Percentiles rank a stretch among this genome's conserved stretches.
Conservation (phyloP, 2,329 filamentous ascomycete species). For the Microcyclospora pomicola region DNA sequence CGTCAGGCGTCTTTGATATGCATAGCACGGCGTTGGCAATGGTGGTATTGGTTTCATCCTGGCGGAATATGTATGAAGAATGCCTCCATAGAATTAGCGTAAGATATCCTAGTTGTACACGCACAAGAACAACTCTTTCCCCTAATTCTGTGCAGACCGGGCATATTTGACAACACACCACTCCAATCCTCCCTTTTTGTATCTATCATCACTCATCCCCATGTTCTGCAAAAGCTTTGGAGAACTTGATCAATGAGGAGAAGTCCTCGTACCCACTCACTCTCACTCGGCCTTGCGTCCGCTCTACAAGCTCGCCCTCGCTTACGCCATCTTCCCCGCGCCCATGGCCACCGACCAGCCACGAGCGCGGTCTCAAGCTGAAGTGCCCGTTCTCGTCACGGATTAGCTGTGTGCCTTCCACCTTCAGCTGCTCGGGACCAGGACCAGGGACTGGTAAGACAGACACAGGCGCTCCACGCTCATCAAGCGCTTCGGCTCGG, state of each 20-base stretch:
- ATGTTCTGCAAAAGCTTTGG: slow-evolving; percentile 14
- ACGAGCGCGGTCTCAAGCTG: slow-evolving; percentile 21
- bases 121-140: too few species aligned
- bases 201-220: slow-evolving; percentile 14
- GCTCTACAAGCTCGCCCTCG: neutral
- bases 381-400: slow-evolving; percentile 13
- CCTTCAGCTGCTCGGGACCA: slow-evolving; percentile 1
- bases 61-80: too few species aligned
- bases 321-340: slow-evolving; percentile 4
- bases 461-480: slow-evolving; percentile 8
- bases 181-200: neutral
- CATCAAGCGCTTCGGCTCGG: slow-evolving; percentile 13
- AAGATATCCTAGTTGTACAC: too few species aligned
- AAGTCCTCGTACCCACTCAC: slow-evolving; percentile 22
- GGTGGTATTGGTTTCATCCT: too few species aligned
- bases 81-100: too few species aligned
- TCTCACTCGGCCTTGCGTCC: slow-evolving; percentile 9
- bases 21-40: too few species aligned
- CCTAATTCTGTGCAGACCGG: too few species aligned
- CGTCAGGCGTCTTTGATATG: too few species aligned
- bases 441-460: slow-evolving; percentile 3
- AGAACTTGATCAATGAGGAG: slow-evolving; percentile 22
- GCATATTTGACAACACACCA: too few species aligned
- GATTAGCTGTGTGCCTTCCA: slow-evolving; percentile 20
- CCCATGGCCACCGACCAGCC: slow-evolving; percentile 12